Evolutionary conservation across 176 grass and related monocot species (phyloP), one percentile per base, ranked within the genome.

Genomic region (Triticum timopheevii): DNA sequence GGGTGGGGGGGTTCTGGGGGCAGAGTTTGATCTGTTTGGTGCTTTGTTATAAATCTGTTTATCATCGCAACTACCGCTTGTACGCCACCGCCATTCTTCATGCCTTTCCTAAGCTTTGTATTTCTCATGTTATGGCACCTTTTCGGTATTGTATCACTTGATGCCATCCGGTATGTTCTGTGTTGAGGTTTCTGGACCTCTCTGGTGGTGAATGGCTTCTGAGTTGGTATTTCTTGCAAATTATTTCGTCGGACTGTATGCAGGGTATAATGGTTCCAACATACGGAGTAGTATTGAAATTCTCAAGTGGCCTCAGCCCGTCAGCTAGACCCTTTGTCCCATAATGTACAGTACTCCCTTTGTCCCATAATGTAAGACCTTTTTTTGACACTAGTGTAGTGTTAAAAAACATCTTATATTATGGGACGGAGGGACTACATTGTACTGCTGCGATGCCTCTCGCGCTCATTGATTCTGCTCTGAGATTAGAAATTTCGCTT

Each of bases 11-110:
- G 49, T 76, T 47, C 49, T 58, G 19, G 49, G 73, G 24, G 73
- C 73, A 76, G 73, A 76, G 73, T 76, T 76, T 76, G 44, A 76
- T 52, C 44, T 52, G 42, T 76, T 52, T 76, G 73, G 44, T 52
- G 24, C 73, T 76, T 76, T 4, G 44, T 76, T 76, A 28, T 75
- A 7, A 17, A 54, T 54, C 50, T 54, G 15, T 54, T 54, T 50
- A 75, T 75, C 72, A 74, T 42, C 72, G 24, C 72, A 75, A 49
- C 54, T 75, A 74, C 42, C 42, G 27, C 72, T 28, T 49, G 72
- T 75, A 75, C 47, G 13, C 69, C 38, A 38, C 35, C 38, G 35
- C 69, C 40, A 12, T 44, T 42, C 22, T 52, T 76, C 7, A 24
- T 44, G 3, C 1, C 72, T 25, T 52, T 19, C 24, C 44, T 2